Conservation (phyloP, 1,284 basidiomycete genomes). For the Coniophora puteana region DNA sequence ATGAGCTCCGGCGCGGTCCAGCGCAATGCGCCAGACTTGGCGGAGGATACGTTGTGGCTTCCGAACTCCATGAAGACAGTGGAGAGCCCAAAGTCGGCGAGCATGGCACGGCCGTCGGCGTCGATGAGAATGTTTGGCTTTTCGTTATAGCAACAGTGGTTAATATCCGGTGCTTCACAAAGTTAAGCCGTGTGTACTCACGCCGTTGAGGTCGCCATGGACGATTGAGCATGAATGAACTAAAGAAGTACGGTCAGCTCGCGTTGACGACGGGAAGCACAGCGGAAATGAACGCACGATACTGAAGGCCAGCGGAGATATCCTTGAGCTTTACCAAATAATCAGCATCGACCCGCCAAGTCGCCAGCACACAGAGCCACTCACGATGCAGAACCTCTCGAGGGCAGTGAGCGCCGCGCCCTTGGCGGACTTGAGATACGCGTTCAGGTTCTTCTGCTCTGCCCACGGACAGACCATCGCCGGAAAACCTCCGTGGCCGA, state of each 20-base stretch:
- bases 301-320: slow-evolving; percentile 3
- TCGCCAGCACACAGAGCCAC: background rate
- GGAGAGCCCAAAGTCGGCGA: slow-evolving; percentile 28
- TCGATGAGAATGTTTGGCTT: slow-evolving; percentile 4
- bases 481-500: slow-evolving; percentile 5
- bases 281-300: no score
- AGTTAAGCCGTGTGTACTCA: background rate
- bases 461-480: slow-evolving; percentile 11
- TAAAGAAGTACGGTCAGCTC: background rate
- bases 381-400: slow-evolving; percentile 3
- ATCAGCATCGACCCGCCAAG: background rate
- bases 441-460: slow-evolving; percentile 4
- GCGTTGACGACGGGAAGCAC: no score
- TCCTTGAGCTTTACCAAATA: slow-evolving; percentile 1
- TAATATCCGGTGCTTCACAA: background rate
- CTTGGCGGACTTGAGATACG: slow-evolving; percentile 1
- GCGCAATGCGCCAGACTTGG: no score
- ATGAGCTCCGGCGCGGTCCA: slow-evolving; percentile 29
- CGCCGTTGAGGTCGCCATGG: slow-evolving; percentile 6
- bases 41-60: no score
- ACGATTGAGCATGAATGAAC: slow-evolving; percentile 3
- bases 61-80: slow-evolving; percentile 22
- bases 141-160: background rate
- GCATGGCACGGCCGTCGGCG: background rate
- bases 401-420: background rate